Percentiles rank a stretch among this genome's conserved stretches.
phyloP scores from a whole-genome alignment of 1,139 yeast species.

The Kurtzmaniella natalensis region DNA sequence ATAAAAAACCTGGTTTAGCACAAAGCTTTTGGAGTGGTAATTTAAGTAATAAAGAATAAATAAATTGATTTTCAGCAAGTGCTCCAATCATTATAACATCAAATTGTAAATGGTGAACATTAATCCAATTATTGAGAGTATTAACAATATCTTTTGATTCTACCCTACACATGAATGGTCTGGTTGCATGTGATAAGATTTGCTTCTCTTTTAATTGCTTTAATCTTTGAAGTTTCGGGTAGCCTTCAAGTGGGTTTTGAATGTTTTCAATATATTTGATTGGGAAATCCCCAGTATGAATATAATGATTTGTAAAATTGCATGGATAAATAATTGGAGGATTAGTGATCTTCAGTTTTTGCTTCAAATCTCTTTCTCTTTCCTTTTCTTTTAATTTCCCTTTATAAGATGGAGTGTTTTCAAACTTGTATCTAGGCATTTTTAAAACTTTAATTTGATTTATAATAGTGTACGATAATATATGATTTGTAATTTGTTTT shows the following conservation, averaged over 20 bases:
- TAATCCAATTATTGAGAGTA: conserved; percentile 58
- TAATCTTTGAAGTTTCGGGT: conserved; percentile 72
- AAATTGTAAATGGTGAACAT: conserved; percentile 53
- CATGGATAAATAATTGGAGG: conserved; percentile 27
- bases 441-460: not conserved
- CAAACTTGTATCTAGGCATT: not conserved
- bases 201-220: conserved; percentile 59
- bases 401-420: not conserved
- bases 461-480: too few relatives aligned
- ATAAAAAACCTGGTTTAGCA: conserved; percentile 80
- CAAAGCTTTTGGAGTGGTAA: conserved; percentile 72
- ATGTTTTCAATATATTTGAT: conserved; percentile 62
- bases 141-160: conserved; percentile 50
- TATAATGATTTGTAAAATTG: conserved; percentile 68
- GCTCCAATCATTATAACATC: conserved; percentile 94
- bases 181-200: conserved; percentile 43
- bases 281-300: conserved; percentile 61
- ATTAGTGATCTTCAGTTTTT: not conserved
- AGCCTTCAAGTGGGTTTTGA: conserved; percentile 67
- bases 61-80: conserved; percentile 64
- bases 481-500: too few relatives aligned
- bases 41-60: conserved; percentile 53
- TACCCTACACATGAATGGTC: conserved; percentile 63
- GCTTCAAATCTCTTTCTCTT: not conserved
- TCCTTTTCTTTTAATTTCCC: not conserved